Evolutionary conservation across 306 rosid genomes (phyloP).

Genomic region (Sechiopsis laciniata): DNA sequence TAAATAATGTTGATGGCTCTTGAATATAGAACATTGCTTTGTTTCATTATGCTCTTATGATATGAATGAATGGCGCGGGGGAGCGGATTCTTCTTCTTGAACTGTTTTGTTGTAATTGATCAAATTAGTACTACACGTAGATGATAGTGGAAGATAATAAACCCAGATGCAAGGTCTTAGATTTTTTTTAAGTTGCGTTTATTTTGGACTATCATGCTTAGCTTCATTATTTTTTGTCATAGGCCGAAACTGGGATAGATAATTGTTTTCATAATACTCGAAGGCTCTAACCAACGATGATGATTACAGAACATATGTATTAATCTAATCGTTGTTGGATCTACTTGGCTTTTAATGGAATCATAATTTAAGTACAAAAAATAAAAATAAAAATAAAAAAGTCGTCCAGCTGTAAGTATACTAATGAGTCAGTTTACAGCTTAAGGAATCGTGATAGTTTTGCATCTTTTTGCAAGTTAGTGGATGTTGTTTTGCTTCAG

Average conservation of each 20-base stretch:
- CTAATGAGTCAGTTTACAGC: neutral
- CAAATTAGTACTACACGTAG: neutral
- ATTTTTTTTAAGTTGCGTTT: neutral
- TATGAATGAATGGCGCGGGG: neutral
- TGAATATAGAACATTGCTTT: constrained; percentile 4
- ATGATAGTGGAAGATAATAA: neutral
- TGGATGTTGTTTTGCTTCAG: neutral
- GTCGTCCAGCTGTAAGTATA: neutral
- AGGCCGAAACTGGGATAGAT: too few relatives aligned
- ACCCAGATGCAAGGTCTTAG: neutral
- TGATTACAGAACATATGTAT: neutral
- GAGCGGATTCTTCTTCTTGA: neutral
- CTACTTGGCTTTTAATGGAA: neutral
- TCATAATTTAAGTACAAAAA: neutral
- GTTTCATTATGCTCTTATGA: neutral
- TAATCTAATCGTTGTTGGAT: neutral
- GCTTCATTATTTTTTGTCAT: neutral
- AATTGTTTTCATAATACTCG: neutral
- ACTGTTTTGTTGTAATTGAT: neutral
- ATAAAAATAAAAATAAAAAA: neutral
- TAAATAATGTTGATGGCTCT: neutral
- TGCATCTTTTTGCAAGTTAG: neutral
- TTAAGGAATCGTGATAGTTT: neutral
- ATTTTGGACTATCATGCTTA: neutral
- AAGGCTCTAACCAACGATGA: neutral